Conservation (phyloP, 257 asterid genomes). For the Ehretia macrophylla region DNA sequence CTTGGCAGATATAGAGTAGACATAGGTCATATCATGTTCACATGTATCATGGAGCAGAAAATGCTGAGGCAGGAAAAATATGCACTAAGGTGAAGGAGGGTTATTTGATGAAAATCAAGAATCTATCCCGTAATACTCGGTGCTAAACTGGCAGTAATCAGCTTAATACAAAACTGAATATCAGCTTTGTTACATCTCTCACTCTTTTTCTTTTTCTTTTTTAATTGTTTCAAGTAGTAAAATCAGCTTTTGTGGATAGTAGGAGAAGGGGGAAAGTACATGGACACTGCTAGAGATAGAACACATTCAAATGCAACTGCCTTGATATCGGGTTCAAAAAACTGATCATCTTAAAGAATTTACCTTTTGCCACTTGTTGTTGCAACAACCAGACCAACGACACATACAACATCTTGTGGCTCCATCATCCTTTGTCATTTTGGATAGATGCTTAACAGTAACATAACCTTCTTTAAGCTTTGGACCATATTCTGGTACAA, state of each 20-base stretch:
- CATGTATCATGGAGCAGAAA: too few species aligned
- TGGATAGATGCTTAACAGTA: slow-evolving; percentile 62
- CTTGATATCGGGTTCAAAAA: not conserved
- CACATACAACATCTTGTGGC: slow-evolving; percentile 54
- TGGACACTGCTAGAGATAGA: not conserved
- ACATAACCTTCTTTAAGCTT: slow-evolving; percentile 92
- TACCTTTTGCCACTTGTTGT: slow-evolving; percentile 79
- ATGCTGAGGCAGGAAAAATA: too few species aligned
- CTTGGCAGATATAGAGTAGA: too few species aligned
- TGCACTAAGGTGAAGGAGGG: not conserved
- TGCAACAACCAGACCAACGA: slow-evolving; percentile 60
- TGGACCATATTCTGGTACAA: slow-evolving; percentile 79
- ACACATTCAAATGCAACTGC: not conserved
- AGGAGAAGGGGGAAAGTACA: too few species aligned
- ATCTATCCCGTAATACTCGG: not conserved
- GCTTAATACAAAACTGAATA: not conserved
- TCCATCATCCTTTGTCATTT: slow-evolving; percentile 43
- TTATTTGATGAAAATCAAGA: not conserved
- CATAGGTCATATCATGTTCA: too few species aligned
- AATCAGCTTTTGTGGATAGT: too few species aligned
- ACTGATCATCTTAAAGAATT: slow-evolving; percentile 13
- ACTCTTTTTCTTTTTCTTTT: too few species aligned
- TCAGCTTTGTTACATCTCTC: too few species aligned
- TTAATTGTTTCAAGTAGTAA: too few species aligned
- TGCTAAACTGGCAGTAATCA: not conserved